Percentiles rank a stretch among this genome's conserved stretches.
phyloP scores from a whole-genome alignment of 495 filamentous ascomycete genomes.

The Trichoderma reesei region DNA sequence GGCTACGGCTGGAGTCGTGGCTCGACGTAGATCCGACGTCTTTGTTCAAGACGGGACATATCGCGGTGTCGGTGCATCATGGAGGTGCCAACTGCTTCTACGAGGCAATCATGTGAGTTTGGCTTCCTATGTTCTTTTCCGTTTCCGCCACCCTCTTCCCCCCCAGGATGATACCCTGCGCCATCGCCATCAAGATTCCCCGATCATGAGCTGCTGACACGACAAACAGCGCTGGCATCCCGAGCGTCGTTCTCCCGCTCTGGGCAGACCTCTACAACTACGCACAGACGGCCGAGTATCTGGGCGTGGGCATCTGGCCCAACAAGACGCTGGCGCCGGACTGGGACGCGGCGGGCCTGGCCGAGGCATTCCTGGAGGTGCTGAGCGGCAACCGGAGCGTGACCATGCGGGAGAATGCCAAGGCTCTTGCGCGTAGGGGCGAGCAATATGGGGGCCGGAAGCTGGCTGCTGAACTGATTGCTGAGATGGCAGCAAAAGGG shows the following conservation, averaged over 20 bases:
- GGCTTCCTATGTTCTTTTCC: not conserved
- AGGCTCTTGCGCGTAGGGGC: not conserved
- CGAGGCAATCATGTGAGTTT: slow-evolving; percentile 38
- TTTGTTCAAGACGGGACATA: slow-evolving; percentile 31
- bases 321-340: not conserved
- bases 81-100: slow-evolving; percentile 43
- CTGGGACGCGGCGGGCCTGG: not conserved
- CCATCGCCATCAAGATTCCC: not conserved
- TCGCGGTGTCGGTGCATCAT: slow-evolving; percentile 40
- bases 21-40: slow-evolving; percentile 37
- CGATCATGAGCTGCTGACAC: not conserved
- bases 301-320: slow-evolving; percentile 27
- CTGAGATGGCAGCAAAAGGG: not conserved
- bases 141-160: no score
- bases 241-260: slow-evolving; percentile 35
- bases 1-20: slow-evolving; percentile 31
- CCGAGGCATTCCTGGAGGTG: not conserved
- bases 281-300: slow-evolving; percentile 34
- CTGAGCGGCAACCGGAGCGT: not conserved
- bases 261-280: slow-evolving; percentile 42
- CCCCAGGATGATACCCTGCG: not conserved
- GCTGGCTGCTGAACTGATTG: not conserved
- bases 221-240: slow-evolving; percentile 28
- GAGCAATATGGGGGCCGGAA: not conserved
- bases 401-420: not conserved